Evolutionary conservation across 495 filamentous ascomycete genomes (phyloP), one percentile per base, ranked within the genome.

Genomic region (Trichoderma reesei): DNA sequence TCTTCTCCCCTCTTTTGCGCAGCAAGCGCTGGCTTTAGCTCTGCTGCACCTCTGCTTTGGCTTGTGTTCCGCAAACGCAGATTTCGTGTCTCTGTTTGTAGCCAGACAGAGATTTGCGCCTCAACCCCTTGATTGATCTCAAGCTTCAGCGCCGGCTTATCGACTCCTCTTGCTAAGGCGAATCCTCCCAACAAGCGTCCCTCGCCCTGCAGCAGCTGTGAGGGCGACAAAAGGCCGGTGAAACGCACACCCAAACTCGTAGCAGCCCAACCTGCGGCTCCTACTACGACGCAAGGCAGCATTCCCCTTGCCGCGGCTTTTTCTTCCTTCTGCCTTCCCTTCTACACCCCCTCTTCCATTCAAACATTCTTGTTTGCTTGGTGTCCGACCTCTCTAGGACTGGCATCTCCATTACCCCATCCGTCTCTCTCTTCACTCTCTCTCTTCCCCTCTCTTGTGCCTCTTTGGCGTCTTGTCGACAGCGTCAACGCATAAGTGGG

Each of bases 241-340:
- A 48, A 48, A 48, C 44, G 18, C 44, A 18, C 14, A 11, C 18
- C 44, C 16, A 48, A 48, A 48, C 16, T 48, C 44, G 16, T 48
- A 48, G 20, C 20, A 56, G 26, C 51, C 51, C 51, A 56, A 33
- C 14, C 51, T 56, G 38, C 26, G 26, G 26, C 26, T 20, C 46
- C 26, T 26, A 31, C 20, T 14, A 31, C 31, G 33, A 11, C 51
- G 26, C 51, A 56, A 48, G 26, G 26, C 51, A 63, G 62, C 42
- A 33, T 63, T 38, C 34, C 63, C 63, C 48, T 59, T 59, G 34
- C 62, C 33, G 41, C 33, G 31, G n/a, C 62, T 31, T 39, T 31
- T 46, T 31, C 63, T 60, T 18, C 31, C 44, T n/a, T 48, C 26
- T 33, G 31, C 14, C 39, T 42, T 4, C 63, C 41, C 13, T 37